A percentile compares a stretch with the other conserved stretches of the same genome.
These are phyloP conservation scores for Chlamydomonas sp. DNA, from an alignment of 139 green algal species.

Conservation along the genomic window DNA sequence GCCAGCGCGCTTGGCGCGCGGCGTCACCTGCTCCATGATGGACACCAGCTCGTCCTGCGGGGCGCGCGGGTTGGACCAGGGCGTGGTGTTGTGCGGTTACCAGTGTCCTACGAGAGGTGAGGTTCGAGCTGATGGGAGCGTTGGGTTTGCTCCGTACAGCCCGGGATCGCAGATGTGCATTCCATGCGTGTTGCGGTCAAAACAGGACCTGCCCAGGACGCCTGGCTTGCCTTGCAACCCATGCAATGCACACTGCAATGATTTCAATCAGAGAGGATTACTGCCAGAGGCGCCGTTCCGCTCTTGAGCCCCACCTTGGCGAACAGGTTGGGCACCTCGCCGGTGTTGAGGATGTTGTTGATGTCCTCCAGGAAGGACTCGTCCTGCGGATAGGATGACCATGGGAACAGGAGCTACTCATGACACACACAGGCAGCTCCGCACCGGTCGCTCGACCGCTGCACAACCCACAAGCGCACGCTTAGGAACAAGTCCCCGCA, in stretches of 20 bases:
- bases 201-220: too few relatives aligned
- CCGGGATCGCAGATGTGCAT: too few relatives aligned
- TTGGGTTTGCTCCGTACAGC: too few relatives aligned
- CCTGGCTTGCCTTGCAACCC: too few relatives aligned
- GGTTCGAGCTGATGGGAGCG: not conserved
- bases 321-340: conserved; percentile 83
- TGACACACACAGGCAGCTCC: too few relatives aligned
- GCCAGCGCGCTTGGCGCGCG: conserved; percentile 56
- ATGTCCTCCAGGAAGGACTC: conserved; percentile 85
- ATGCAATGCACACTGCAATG: too few relatives aligned
- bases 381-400: conserved; percentile 4
- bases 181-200: too few relatives aligned
- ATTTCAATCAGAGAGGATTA: conserved; percentile 57
- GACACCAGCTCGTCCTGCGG: conserved; percentile 46
- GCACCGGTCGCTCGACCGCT: too few relatives aligned
- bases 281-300: not conserved
- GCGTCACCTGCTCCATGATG: conserved; percentile 58
- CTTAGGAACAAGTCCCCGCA: too few relatives aligned
- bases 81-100: too few relatives aligned
- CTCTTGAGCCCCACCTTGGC: conserved; percentile 39
- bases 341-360: conserved; percentile 85
- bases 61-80: not conserved
- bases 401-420: not conserved
- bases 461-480: too few relatives aligned
- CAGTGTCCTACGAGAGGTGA: too few relatives aligned